Conservation (phyloP, 148 eudicot genomes). For the Persicaria maculosa region DNA sequence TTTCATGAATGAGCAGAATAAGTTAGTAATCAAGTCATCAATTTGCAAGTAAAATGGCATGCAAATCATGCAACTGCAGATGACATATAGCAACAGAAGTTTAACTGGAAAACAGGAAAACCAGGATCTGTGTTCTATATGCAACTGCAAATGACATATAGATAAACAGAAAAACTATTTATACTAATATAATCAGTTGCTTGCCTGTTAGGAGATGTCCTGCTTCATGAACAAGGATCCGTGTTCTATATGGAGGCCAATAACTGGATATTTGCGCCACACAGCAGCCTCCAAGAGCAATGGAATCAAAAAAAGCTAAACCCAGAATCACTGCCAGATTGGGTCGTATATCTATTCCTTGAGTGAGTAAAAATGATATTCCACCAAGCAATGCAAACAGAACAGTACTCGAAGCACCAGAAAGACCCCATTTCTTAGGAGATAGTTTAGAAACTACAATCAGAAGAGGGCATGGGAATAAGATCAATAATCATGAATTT, state of each 20-base stretch:
- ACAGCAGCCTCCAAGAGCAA: constrained; percentile 85
- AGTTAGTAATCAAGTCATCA: background rate
- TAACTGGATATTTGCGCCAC: constrained; percentile 86
- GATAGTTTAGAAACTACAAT: constrained; percentile 69
- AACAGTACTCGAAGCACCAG: constrained; percentile 58
- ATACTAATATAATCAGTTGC: background rate
- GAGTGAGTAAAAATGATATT: constrained; percentile 52
- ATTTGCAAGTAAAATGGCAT: background rate
- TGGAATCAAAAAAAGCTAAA: constrained; percentile 56
- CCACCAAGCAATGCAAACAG: constrained; percentile 62
- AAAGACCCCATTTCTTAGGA: constrained; percentile 93
- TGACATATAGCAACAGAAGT: background rate
- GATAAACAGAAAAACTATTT: background rate
- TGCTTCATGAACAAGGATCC: constrained; percentile 98
- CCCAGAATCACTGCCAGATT: constrained; percentile 69
- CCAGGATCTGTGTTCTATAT: too few relatives aligned
- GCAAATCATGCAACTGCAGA: constrained; percentile 5
- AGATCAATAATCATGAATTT: background rate
- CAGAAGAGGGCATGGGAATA: constrained; percentile 8
- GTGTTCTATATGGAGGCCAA: constrained; percentile 92
- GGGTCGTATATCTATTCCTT: constrained; percentile 89
- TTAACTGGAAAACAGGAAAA: too few relatives aligned
- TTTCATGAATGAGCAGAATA: background rate
- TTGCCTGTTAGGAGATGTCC: constrained; percentile 89
- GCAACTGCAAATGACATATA: constrained; percentile 1